Base-by-base conservation (phyloP, 2,329 filamentous ascomycete genomes). In the Fusarium sp. region DNA sequence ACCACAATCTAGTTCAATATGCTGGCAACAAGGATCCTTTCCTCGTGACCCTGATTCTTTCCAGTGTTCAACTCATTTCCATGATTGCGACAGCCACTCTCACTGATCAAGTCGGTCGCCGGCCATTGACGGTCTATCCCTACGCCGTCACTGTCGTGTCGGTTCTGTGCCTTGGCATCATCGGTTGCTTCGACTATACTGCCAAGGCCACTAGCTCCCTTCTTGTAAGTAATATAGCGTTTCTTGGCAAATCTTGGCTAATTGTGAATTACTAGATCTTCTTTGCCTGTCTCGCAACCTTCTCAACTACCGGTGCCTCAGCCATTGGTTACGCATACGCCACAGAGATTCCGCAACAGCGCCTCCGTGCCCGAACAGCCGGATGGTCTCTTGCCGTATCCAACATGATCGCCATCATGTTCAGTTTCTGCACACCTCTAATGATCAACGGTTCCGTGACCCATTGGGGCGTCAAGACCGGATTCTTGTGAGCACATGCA, bases 391-490 rank as follows among this genome's bases (percentile, higher is more conserved):
- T 86, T 1, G 84, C 84, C 0, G 75, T 76, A 5, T 84, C 84
- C 1, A 85, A 85, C 58, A 58, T 81, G 32, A 74, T 86, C 12
- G 82, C 79, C 12, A 84, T 85, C 68, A 84, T 86, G 81, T 85
- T 86, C 63, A 85, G 81, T 62, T 86, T 86, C 75, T 83, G 80
- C 64, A 86, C 84, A 0, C 85, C 84, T 1, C 59, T 85, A 10
- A 86, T 86, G 84, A 85, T 86, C 63, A 85, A 85, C 47, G 82
- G 80, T 8, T 54, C 58, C 0, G 67, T 68, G 0, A 69, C 43
- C 10, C 43, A 81, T n/a, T 86, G 85, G 84, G 84, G 84, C 7
- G 82, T 85, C 3, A 85, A 84, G 70, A 86, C 84, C 0, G 85
- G 84, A 0, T 86, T 85, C 61, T 86, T 86, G 84, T 72, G 37